Conservation (phyloP, 345 rosid genomes). For the Geranium brycei region DNA sequence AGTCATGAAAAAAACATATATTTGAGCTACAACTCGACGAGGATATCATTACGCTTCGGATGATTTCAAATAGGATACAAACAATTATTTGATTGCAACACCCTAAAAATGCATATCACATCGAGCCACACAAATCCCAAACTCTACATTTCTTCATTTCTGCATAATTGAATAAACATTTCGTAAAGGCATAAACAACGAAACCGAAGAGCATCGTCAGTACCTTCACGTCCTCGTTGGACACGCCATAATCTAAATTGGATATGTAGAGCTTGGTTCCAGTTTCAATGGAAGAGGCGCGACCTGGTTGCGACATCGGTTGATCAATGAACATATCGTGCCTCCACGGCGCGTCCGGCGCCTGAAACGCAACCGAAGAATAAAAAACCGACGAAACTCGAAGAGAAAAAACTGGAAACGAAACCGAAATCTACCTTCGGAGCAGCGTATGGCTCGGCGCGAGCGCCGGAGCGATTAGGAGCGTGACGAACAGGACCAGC, state of each 20-base stretch:
- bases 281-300: constrained; percentile 61
- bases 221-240: constrained; percentile 92
- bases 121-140: not conserved
- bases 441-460: constrained; percentile 52
- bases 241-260: constrained; percentile 84
- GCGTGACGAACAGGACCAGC: constrained; percentile 50
- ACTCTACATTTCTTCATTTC: not conserved
- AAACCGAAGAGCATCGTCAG: not conserved
- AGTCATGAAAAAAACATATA: too few relatives aligned
- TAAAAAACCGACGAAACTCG: constrained; percentile 7
- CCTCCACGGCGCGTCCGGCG: constrained; percentile 84
- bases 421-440: constrained; percentile 21
- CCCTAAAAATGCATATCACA: too few relatives aligned
- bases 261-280: constrained; percentile 93
- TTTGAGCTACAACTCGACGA: not conserved
- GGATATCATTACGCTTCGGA: not conserved
- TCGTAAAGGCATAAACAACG: not conserved
- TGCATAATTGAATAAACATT: not conserved
- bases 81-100: too few relatives aligned
- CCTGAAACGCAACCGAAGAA: constrained; percentile 31
- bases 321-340: constrained; percentile 69
- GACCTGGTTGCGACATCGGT: constrained; percentile 34
- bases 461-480: constrained; percentile 44
- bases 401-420: not conserved
- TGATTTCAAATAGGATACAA: too few relatives aligned